Evolutionary conservation across 768 basidiomycete genomes (phyloP), one percentile per base, ranked within the genome.

Genomic region (Steccherinum ochraceum): DNA sequence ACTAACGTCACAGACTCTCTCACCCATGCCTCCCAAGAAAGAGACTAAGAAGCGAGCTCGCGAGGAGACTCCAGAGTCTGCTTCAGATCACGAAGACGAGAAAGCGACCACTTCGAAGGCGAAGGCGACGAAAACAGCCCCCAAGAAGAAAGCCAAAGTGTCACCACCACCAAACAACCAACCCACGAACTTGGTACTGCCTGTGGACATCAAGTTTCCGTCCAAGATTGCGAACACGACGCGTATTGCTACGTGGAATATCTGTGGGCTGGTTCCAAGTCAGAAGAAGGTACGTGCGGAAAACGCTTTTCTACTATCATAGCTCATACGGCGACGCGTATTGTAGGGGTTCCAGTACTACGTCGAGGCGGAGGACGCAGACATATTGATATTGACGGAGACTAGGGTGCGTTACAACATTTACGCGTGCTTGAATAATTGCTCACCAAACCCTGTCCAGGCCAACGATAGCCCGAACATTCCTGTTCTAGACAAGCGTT

Each of bases 351-450:
- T 94, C 69, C 84, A 81, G 58, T 63, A 71, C 59, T 94, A 94
- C 61, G 73, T 93, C 25, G 83, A 89, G 56, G 89, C 89, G 1
- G 92, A 94, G 58, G 83, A 93, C 61, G 81, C 92, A 0, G 92
- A 94, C 61, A 73, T 94, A 23, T 72, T 93, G 20, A 76, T 93
- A 13, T 69, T 94, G 40, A 90, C 88, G 0, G 92, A 94, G 69
- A 93, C 90, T 10, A 94, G 93, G 75, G 89, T 49, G 26, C 19
- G 24, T 24, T 25, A 12, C 18, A 23, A 25, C 35, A 12, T 35
- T 44, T 42, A 27, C 39, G 20, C 45, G 39, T 12, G 18, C 4
- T 12, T 46, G 19, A 41, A 23, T 24, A 24, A 41, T n/a, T n/a
- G n/a, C n/a, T n/a, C n/a, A n/a, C n/a, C n/a, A n/a, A n/a, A n/a